Evolutionary conservation across 2,329 filamentous ascomycete species (phyloP).

Genomic region (Aspergillus latus): DNA sequence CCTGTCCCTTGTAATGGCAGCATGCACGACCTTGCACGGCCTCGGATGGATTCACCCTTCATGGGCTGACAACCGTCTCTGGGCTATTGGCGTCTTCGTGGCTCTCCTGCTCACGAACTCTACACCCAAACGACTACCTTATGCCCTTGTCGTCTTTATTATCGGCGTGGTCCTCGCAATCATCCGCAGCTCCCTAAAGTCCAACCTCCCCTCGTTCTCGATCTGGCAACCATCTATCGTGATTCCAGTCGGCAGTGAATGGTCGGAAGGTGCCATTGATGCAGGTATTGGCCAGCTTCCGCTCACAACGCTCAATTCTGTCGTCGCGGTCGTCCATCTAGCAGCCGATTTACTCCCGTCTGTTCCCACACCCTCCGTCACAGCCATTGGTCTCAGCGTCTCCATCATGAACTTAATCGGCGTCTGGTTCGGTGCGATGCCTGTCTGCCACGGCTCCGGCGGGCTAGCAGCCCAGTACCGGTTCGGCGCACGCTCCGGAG

Average conservation of each 20-base stretch:
- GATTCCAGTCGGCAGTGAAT: constrained; percentile 50
- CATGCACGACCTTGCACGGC: constrained; percentile 66
- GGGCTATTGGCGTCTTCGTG: constrained; percentile 72
- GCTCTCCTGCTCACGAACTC: constrained; percentile 67
- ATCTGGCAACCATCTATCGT: constrained; percentile 61
- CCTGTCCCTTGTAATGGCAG: constrained; percentile 75
- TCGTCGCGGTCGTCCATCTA: constrained; percentile 82
- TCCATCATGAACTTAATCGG: constrained; percentile 78
- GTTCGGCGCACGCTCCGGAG: constrained; percentile 86
- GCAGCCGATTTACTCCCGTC: constrained; percentile 73
- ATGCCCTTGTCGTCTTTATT: constrained; percentile 71
- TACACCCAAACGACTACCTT: constrained; percentile 65
- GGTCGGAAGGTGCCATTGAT: constrained; percentile 57
- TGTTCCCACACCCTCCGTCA: constrained; percentile 67
- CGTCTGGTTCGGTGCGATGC: constrained; percentile 94
- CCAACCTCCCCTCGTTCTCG: constrained; percentile 52
- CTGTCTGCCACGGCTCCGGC: constrained; percentile 88
- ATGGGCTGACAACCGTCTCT: constrained; percentile 74
- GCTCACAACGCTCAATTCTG: constrained; percentile 86
- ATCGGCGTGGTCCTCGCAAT: constrained; percentile 67
- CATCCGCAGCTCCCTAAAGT: constrained; percentile 34
- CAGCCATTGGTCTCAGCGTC: constrained; percentile 77
- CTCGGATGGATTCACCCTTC: constrained; percentile 67
- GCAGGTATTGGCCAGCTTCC: constrained; percentile 83
- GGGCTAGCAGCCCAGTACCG: constrained; percentile 87